Evolutionary conservation across 2,329 filamentous ascomycete species (phyloP).

Genomic region (Ascochyta viciae-villosae): DNA sequence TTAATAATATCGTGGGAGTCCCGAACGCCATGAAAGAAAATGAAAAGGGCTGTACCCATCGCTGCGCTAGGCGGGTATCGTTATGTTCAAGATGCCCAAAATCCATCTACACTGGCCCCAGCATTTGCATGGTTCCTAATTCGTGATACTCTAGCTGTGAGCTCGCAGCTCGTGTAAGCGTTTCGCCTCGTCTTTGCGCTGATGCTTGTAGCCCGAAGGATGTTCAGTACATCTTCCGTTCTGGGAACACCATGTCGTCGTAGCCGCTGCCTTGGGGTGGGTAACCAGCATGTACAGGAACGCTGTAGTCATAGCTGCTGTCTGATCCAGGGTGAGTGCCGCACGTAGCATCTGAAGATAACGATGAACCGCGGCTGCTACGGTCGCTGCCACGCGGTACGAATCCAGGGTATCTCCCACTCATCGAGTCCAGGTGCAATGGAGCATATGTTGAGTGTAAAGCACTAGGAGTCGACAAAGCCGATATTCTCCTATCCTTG

Average conservation of each 20-base stretch:
- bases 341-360: constrained; percentile 38
- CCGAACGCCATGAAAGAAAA: constrained; percentile 8
- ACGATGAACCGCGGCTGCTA: constrained; percentile 45
- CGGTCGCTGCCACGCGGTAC: constrained; percentile 42
- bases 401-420: constrained; percentile 30
- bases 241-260: constrained; percentile 47
- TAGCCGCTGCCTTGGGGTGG: constrained; percentile 34
- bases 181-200: not conserved
- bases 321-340: constrained; percentile 28
- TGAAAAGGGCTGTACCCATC: constrained; percentile 15
- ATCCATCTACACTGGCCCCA: constrained; percentile 5
- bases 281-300: constrained; percentile 35
- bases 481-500: constrained; percentile 74
- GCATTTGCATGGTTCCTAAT: not conserved
- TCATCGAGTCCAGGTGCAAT: constrained; percentile 28
- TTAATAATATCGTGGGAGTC: not conserved
- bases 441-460: constrained; percentile 37
- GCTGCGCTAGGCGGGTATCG: constrained; percentile 32
- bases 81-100: constrained; percentile 9
- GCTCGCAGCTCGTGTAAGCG: not conserved
- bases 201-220: not conserved
- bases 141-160: constrained; percentile 6
- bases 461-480: constrained; percentile 36
- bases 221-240: constrained; percentile 42
- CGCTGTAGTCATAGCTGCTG: constrained; percentile 42